Percentiles rank a stretch among this genome's conserved stretches.
These are phyloP conservation scores for Pichiaceae sp. DNA, from an alignment of 1,139 yeast species.

Conservation along the genomic window DNA sequence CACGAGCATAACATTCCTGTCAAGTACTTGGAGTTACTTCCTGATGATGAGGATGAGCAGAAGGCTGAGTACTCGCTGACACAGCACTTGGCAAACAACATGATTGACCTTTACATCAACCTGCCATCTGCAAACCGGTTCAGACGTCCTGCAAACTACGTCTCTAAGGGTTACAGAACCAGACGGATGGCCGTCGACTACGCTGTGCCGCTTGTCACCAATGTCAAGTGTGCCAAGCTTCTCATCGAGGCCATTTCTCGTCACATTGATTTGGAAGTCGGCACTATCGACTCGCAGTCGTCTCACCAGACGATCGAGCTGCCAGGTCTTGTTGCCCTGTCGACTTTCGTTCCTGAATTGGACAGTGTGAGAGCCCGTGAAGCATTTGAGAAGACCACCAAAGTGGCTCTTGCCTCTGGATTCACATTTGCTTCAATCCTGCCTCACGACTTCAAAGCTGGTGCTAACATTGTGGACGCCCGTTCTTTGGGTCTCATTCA, in stretches of 20 bases:
- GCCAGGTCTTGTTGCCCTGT: slow-evolving; percentile 82
- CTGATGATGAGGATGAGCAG: slow-evolving; percentile 59
- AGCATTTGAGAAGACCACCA: slow-evolving; percentile 59
- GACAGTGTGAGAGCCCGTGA: slow-evolving; percentile 37
- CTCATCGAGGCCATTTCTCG: slow-evolving; percentile 89
- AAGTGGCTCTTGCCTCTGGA: slow-evolving; percentile 73
- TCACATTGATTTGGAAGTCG: slow-evolving; percentile 56
- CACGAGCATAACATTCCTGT: slow-evolving; percentile 93
- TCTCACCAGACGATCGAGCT: slow-evolving; percentile 74
- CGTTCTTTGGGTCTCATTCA: slow-evolving; percentile 58
- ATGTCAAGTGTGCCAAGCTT: slow-evolving; percentile 94
- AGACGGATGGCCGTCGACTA: slow-evolving; percentile 99
- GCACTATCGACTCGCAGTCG: slow-evolving; percentile 82
- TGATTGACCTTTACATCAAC: slow-evolving; percentile 93
- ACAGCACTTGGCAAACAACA: slow-evolving; percentile 92
- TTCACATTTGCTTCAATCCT: slow-evolving; percentile 79
- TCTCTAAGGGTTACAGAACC: slow-evolving; percentile 94
- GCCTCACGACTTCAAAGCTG: slow-evolving; percentile 56
- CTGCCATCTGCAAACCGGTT: slow-evolving; percentile 94
- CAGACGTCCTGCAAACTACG: slow-evolving; percentile 97
- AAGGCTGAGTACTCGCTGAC: slow-evolving; percentile 92
- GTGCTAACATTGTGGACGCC: slow-evolving; percentile 57
- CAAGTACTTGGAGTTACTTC: slow-evolving; percentile 84
- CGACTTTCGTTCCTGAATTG: slow-evolving; percentile 70
- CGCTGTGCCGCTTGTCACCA: slow-evolving; percentile 94